Evolutionary conservation across 148 eudicot genomes (phyloP), one percentile per base, ranked within the genome.

Genomic region (Dianthus caryophyllus): DNA sequence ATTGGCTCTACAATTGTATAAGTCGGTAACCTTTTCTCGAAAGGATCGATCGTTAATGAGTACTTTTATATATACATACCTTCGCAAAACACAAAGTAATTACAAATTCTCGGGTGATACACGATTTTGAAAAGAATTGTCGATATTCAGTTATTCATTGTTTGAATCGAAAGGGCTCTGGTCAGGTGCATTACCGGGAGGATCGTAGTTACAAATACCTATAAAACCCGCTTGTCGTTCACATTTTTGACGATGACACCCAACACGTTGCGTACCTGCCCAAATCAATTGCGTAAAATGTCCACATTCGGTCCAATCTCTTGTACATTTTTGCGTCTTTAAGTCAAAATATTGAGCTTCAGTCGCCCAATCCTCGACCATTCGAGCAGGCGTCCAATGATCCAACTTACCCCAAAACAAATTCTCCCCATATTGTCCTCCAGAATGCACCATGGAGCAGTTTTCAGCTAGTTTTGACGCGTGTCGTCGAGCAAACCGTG

Each of bases 211-310:
- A 24, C 83, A 80, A 5, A 76, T 54, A 0, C 79, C 72, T 24
- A 76, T 65, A 26, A 50, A 67, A 33, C 78, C 82, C 1, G 65
- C 69, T 0, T 9, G 8, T 1, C 54, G 64, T 0, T 2, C 11
- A 18, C 80, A 80, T 8, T 69, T 65, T 25, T 73, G 10, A 4
- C 58, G 65, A 14, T 57, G 36, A 26, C 83, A 80, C 2, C 80
- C 83, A 1, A 80, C 73, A 1, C 63, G 71, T 0, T 21, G 13
- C 7, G 83, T 60, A 56, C 58, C 72, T 2, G 38, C 71, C 77
- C 80, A 80, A 27, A 80, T 38, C 31, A 76, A 49, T 57, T 80
- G 83, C 2, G 83, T 80, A 21, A 72, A 80, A 60, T 80, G 83
- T 0, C 80, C 80, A 44, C 77, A 80, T 66, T 66, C 72, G 0